These are phyloP conservation scores for Aspergillus ustus DNA, from an alignment of 2,329 filamentous ascomycete species.

Conservation along the genomic window DNA sequence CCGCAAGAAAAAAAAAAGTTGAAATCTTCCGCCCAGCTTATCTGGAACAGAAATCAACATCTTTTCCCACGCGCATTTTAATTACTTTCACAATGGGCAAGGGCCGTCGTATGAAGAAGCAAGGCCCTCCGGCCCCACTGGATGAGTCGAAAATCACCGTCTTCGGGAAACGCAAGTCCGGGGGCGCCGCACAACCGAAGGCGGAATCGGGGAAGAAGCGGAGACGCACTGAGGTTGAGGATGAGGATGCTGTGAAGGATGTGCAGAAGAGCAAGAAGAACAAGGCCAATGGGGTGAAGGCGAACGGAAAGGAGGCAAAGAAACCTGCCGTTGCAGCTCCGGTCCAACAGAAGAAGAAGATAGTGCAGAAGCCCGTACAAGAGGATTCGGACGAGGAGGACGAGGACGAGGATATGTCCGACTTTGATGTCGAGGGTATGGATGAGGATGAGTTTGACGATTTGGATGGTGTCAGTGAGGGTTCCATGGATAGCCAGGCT, in stretches of 20 bases:
- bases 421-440: constrained; percentile 41
- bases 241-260: constrained; percentile 46
- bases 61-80: constrained; percentile 18
- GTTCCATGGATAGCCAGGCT: constrained; percentile 55
- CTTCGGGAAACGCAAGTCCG: constrained; percentile 81
- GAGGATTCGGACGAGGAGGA: constrained; percentile 46
- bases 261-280: constrained; percentile 50
- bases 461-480: constrained; percentile 46
- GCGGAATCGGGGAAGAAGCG: constrained; percentile 69
- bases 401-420: constrained; percentile 44
- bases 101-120: constrained; percentile 93
- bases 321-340: constrained; percentile 1
- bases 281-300: constrained; percentile 32
- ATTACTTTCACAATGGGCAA: constrained; percentile 71
- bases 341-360: constrained; percentile 33
- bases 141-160: constrained; percentile 69
- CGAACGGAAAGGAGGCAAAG: constrained; percentile 25
- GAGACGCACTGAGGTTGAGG: constrained; percentile 54
- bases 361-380: constrained; percentile 45
- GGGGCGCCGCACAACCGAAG: constrained; percentile 64
- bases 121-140: constrained; percentile 81
- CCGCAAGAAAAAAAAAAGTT: constrained; percentile 38
- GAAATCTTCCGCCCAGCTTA: constrained; percentile 22
- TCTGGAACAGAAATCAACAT: constrained; percentile 17
- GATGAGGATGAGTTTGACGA: constrained; percentile 54